Percentiles rank a stretch among this genome's conserved stretches.
phyloP scores from a whole-genome alignment of 2,329 filamentous ascomycete genomes.

The Lachnellula willkommii region DNA sequence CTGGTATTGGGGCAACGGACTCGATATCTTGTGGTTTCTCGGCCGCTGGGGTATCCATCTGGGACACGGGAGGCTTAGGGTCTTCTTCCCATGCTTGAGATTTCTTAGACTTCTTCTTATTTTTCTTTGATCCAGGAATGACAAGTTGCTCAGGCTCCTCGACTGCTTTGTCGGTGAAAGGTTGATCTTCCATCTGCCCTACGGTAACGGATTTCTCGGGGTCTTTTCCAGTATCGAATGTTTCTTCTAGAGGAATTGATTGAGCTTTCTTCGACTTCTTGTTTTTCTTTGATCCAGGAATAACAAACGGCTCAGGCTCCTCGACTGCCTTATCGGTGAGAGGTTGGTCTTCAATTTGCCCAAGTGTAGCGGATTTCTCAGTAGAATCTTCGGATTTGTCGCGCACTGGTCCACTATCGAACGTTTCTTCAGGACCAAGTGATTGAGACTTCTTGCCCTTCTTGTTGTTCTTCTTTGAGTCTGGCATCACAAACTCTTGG shows the following conservation, averaged over 20 bases:
- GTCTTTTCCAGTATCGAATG: not conserved
- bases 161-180: not conserved
- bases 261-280: conserved; percentile 20
- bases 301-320: not conserved
- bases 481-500: conserved; percentile 6
- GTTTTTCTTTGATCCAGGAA: conserved; percentile 11
- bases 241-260: conserved; percentile 2
- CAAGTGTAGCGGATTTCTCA: not conserved
- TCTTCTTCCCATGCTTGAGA: conserved; percentile 5
- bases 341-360: not conserved
- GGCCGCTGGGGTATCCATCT: not conserved
- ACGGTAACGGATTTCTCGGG: not conserved
- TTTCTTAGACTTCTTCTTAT: conserved; percentile 32
- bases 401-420: not conserved
- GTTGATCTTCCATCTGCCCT: not conserved
- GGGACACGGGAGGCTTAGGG: not conserved
- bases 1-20: not conserved
- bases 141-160: conserved; percentile 5
- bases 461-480: conserved; percentile 17
- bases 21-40: not conserved
- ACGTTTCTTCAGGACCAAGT: not conserved
- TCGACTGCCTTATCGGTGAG: not conserved
- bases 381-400: not conserved
- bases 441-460: conserved; percentile 16
- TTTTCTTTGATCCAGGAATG: conserved; percentile 21